phyloP scores from a whole-genome alignment of 148 eudicot genomes.

The Heliamphora exappendiculata region DNA sequence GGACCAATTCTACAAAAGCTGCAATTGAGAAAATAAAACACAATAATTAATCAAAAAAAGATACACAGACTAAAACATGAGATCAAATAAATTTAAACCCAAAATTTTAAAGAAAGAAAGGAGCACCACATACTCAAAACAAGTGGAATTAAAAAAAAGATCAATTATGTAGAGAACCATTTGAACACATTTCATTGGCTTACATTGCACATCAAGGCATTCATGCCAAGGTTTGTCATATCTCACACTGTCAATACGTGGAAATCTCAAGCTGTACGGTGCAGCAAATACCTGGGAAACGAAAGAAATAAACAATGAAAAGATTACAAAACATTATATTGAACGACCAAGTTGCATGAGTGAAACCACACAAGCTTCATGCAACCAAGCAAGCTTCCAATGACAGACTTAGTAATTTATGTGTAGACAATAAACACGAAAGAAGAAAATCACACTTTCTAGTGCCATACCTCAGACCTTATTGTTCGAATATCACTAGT shows the following conservation, averaged over 20 bases:
- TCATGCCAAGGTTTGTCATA: slow-evolving; percentile 98
- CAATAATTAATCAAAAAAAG: background rate
- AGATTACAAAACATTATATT: background rate
- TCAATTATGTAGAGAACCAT: background rate
- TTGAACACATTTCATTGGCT: slow-evolving; percentile 15
- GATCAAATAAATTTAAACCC: background rate
- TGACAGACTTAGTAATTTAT: background rate
- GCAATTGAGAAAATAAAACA: slow-evolving; percentile 10
- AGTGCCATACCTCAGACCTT: slow-evolving; percentile 49
- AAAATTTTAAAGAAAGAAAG: background rate
- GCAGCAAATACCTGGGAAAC: slow-evolving; percentile 62
- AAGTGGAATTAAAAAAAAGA: background rate
- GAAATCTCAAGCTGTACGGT: slow-evolving; percentile 89
- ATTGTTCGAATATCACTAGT: slow-evolving; percentile 91
- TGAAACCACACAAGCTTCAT: background rate
- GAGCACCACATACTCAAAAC: background rate
- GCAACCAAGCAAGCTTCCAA: background rate
- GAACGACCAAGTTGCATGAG: slow-evolving; percentile 6
- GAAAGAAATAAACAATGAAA: background rate
- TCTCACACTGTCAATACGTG: slow-evolving; percentile 84
- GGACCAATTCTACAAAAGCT: slow-evolving; percentile 77
- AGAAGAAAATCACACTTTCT: background rate
- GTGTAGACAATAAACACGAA: background rate
- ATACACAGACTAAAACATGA: background rate
- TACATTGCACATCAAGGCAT: slow-evolving; percentile 84